A percentile compares a stretch with the other conserved stretches of the same genome.
Conservation (phyloP, 2,329 filamentous ascomycete species). For the Kalmusia sp. region DNA sequence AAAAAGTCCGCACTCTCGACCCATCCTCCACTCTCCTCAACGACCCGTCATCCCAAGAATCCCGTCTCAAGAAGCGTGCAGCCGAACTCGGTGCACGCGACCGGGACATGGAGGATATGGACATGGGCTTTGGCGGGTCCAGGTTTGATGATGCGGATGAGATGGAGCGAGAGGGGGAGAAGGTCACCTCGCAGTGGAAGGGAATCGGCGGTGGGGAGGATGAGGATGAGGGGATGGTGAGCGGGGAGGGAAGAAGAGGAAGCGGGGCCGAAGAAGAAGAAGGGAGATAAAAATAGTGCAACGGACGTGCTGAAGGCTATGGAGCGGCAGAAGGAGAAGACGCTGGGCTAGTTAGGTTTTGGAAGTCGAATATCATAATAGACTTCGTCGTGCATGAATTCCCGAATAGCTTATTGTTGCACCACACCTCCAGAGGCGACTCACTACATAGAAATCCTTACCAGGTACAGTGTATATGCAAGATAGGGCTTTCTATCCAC, state of each 20-base stretch:
- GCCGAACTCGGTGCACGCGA: slow-evolving; percentile 76
- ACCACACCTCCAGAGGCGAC: too few relatives aligned
- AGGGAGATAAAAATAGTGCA: slow-evolving; percentile 79
- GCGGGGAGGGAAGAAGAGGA: slow-evolving; percentile 67
- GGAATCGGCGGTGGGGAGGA: slow-evolving; percentile 60
- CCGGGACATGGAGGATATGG: slow-evolving; percentile 87
- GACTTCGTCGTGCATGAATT: too few relatives aligned
- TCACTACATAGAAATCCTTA: too few relatives aligned
- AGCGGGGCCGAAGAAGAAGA: slow-evolving; percentile 78
- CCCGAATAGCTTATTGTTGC: too few relatives aligned
- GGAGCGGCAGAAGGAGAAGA: slow-evolving; percentile 64
- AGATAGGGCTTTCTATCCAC: too few relatives aligned
- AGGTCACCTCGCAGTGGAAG: slow-evolving; percentile 72
- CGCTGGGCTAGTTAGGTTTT: slow-evolving; percentile 18
- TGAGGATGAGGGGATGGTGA: slow-evolving; percentile 53
- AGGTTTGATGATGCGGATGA: slow-evolving; percentile 89
- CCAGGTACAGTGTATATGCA: too few relatives aligned
- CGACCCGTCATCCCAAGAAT: slow-evolving; percentile 62
- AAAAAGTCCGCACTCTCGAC: slow-evolving; percentile 71
- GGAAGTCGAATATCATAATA: too few relatives aligned
- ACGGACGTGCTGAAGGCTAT: slow-evolving; percentile 82
- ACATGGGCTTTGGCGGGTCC: slow-evolving; percentile 91
- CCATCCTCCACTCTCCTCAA: slow-evolving; percentile 51
- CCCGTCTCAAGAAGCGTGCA: slow-evolving; percentile 66
- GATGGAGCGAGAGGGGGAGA: slow-evolving; percentile 65